Conservation (phyloP, 2,329 filamentous ascomycete species). For the Nannizziopsis arthrosporioides region DNA sequence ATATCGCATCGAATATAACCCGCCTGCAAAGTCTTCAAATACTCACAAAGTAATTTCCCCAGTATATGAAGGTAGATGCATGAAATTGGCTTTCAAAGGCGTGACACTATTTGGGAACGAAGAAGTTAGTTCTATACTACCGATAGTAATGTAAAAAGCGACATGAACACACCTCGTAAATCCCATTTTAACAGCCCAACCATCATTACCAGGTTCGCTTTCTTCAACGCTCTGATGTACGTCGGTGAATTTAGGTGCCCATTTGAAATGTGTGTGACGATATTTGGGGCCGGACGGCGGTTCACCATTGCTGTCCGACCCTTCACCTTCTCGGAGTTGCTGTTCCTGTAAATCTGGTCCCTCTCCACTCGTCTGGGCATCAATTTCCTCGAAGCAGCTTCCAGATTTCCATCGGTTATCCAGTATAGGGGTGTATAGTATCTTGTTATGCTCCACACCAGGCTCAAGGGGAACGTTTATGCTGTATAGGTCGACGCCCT, state of each 20-base stretch:
- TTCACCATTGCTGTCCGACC: conserved; percentile 25
- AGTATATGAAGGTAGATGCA: conserved; percentile 56
- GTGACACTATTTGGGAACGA: conserved; percentile 54
- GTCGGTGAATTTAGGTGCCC: conserved; percentile 77
- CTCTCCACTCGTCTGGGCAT: conserved; percentile 49
- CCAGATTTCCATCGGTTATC: conserved; percentile 84
- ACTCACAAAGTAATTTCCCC: conserved; percentile 78
- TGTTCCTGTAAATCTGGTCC: conserved; percentile 57
- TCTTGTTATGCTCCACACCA: conserved; percentile 57
- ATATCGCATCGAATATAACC: conserved; percentile 12
- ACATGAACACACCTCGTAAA: conserved; percentile 56
- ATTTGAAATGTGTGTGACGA: conserved; percentile 83
- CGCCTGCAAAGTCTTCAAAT: conserved; percentile 17
- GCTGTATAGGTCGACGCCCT: conserved; percentile 70
- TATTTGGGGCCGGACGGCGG: conserved; percentile 37
- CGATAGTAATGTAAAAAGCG: background rate
- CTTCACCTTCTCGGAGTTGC: conserved; percentile 56
- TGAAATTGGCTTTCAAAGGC: conserved; percentile 84
- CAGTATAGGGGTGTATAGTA: conserved; percentile 73
- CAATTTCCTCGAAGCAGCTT: conserved; percentile 74
- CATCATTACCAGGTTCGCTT: conserved; percentile 71
- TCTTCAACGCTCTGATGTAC: conserved; percentile 80
- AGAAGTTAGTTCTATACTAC: conserved; percentile 13
- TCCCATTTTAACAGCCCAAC: conserved; percentile 81
- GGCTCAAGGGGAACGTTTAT: conserved; percentile 82